Conservation (phyloP, 805 yeast genomes). For the Suhomyces canberraensis region DNA sequence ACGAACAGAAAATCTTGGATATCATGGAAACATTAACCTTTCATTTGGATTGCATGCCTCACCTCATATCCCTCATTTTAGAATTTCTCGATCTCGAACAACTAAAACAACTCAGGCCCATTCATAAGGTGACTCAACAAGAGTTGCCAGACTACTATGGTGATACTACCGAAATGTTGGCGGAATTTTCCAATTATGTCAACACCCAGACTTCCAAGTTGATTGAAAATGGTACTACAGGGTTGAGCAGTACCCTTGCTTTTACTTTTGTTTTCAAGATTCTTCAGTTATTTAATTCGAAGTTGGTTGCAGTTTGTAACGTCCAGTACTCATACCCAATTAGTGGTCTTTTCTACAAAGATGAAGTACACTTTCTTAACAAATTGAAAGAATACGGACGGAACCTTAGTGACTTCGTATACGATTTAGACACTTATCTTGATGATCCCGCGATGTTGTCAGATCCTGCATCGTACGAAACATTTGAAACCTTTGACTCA, state of each 20-base stretch:
- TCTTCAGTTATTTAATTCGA: too few relatives aligned
- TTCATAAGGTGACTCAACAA: not conserved
- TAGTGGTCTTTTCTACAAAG: too few relatives aligned
- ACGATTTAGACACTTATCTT: too few relatives aligned
- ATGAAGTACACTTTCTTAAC: slow-evolving; percentile 7
- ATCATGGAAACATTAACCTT: slow-evolving; percentile 15
- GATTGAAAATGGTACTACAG: not conserved
- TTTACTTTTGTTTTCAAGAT: too few relatives aligned
- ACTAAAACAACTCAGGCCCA: not conserved
- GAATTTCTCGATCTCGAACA: not conserved
- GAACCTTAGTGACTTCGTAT: not conserved
- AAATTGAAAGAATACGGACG: not conserved
- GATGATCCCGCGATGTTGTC: not conserved
- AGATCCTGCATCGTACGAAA: slow-evolving; percentile 6
- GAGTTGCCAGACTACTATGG: not conserved
- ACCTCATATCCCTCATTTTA: not conserved
- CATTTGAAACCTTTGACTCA: slow-evolving; percentile 12
- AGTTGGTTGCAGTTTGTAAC: too few relatives aligned
- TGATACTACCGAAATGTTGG: not conserved
- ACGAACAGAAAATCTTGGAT: slow-evolving; percentile 14
- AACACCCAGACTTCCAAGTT: not conserved
- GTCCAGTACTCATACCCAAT: too few relatives aligned
- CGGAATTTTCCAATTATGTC: not conserved
- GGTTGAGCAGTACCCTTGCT: not conserved
- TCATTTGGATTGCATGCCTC: slow-evolving; percentile 11